Conservation (phyloP, 2,329 filamentous ascomycete species). For the Pleochaeta shiraiana region DNA sequence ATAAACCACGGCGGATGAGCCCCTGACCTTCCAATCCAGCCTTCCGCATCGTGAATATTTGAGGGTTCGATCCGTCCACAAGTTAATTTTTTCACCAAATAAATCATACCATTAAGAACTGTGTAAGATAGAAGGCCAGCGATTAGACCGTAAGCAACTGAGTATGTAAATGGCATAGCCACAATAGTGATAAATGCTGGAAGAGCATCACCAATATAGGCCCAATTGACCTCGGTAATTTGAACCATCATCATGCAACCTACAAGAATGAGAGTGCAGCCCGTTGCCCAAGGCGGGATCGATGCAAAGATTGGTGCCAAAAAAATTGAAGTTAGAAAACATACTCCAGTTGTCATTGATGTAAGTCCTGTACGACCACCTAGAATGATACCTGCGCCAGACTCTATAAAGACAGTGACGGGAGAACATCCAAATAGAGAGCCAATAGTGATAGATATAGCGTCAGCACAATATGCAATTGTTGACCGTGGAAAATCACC, state of each 20-base stretch:
- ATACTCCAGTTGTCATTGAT: conserved; percentile 43
- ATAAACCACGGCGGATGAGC: conserved; percentile 33
- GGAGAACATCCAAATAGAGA: conserved; percentile 48
- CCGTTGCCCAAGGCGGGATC: conserved; percentile 59
- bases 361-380: conserved; percentile 54
- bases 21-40: conserved; percentile 29
- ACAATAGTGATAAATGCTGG: conserved; percentile 56
- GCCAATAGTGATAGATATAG: conserved; percentile 47
- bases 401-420: conserved; percentile 55
- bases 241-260: conserved; percentile 61
- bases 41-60: conserved; percentile 31
- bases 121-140: conserved; percentile 35
- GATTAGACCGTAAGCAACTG: conserved; percentile 56
- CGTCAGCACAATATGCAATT: conserved; percentile 54
- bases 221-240: conserved; percentile 55
- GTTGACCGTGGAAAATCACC: conserved; percentile 77
- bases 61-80: conserved; percentile 27
- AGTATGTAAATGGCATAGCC: conserved; percentile 61
- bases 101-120: conserved; percentile 30
- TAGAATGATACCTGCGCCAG: conserved; percentile 53
- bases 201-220: conserved; percentile 51
- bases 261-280: conserved; percentile 48
- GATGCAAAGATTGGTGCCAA: conserved; percentile 59
- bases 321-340: conserved; percentile 51
- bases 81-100: conserved; percentile 25